Conservation (phyloP, 306 rosid genomes). For the Prunus armeniaca region DNA sequence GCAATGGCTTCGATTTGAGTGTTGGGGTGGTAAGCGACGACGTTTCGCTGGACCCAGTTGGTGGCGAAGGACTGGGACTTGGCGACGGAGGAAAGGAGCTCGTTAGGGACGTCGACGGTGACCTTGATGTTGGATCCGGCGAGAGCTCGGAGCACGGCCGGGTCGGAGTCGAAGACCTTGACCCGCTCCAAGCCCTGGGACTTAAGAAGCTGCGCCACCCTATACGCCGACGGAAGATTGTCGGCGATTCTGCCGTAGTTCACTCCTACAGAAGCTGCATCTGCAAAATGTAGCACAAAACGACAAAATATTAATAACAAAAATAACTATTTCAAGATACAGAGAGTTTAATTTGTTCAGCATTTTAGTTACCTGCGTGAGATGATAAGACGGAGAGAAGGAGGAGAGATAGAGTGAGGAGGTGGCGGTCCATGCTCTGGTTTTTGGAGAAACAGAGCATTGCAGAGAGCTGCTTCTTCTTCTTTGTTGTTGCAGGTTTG, state of each 20-base stretch:
- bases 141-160: conserved; percentile 68
- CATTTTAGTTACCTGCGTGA: neutral
- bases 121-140: conserved; percentile 70
- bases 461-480: neutral
- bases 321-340: neutral
- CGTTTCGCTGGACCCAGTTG: conserved; percentile 73
- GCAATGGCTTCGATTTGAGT: conserved; percentile 94
- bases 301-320: neutral
- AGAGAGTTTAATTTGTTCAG: neutral
- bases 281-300: conserved; percentile 28
- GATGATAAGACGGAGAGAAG: neutral
- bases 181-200: conserved; percentile 60
- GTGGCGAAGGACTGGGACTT: conserved; percentile 58
- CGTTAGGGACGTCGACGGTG: conserved; percentile 92
- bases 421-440: conserved; percentile 11
- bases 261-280: conserved; percentile 75
- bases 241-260: conserved; percentile 90
- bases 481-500: neutral
- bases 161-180: conserved; percentile 88
- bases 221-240: conserved; percentile 77
- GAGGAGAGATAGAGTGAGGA: neutral
- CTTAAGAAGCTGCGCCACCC: conserved; percentile 63
- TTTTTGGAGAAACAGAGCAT: neutral
- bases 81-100: conserved; percentile 67
- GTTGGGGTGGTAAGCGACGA: conserved; percentile 65